Base-by-base conservation (phyloP, 2,329 filamentous ascomycete genomes). In the Venturia aucupariae region DNA sequence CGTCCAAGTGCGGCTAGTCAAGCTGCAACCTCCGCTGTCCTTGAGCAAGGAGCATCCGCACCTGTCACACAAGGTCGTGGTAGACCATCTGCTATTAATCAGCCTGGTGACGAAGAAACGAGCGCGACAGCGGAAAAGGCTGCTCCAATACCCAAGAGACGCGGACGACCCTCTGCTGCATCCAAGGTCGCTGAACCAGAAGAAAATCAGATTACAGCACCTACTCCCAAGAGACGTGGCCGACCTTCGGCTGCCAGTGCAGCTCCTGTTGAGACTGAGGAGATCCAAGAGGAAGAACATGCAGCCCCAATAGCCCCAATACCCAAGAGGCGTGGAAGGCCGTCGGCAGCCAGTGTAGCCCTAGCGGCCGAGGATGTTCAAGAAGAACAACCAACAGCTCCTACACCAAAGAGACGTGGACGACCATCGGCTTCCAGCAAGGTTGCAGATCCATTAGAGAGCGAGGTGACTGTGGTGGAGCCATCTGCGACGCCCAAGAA, bases 141-240 rank as follows among this genome's bases (percentile, higher is more conserved):
- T 59, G 62, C 60, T 15, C 44, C 60, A 19, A 44, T 64, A 3
- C 60, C 65, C 11, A 67, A 66, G 61, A 59, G 41, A 32, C 64
- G 60, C 22, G 67, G 67, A 30, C 62, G 67, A 19, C 44, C 61
- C 11, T 44, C 61, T 15, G 41, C 64, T 19, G 57, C 39, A 24
- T 4, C 30, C 15, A 41, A 32, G 27, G 48, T 27, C 19, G 24
- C n/a, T 38, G 48, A 63, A 38, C 5, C 35, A 30, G 24, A 51
- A 27, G 54, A 65, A 41, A 64, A 63, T 32, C 65, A 41, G 32
- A 32, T 8, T 8, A 24, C 39, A 7, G 22, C 22, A 8, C 27
- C 62, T n/a, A 41, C 17, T 55, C 30, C 59, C 27, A 46, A 55
- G 41, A 42, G 42, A 64, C 30, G 57, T 42, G 55, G 54, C 22